These are phyloP conservation scores for Symmetrospora coprosmae DNA, from an alignment of 768 basidiomycete genomes.

Conservation along the genomic window DNA sequence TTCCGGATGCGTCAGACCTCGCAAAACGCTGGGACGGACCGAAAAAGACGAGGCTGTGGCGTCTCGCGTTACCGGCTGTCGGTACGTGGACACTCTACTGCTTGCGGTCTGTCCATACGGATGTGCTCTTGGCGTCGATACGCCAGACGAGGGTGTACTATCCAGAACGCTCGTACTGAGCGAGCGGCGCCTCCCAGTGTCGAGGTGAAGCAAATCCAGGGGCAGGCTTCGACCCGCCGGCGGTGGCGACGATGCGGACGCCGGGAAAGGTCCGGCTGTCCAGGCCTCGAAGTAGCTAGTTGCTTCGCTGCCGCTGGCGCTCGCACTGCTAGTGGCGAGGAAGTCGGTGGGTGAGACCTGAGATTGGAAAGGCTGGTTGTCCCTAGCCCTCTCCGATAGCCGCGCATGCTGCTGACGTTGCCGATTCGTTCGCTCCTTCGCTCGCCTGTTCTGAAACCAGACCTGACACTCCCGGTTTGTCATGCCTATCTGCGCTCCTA, in stretches of 20 bases:
- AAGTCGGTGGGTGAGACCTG: not conserved
- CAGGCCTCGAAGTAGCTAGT: too few relatives aligned
- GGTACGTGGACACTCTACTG: too few relatives aligned
- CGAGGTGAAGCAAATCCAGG: not conserved
- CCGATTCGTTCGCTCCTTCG: slow-evolving; percentile 10
- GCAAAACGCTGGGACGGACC: too few relatives aligned
- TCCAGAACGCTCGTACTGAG: slow-evolving; percentile 1
- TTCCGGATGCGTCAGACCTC: too few relatives aligned
- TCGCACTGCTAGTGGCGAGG: too few relatives aligned
- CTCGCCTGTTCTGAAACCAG: slow-evolving; percentile 25
- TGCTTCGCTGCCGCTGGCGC: too few relatives aligned
- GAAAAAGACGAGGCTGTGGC: too few relatives aligned
- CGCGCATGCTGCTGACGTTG: not conserved
- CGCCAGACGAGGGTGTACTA: not conserved
- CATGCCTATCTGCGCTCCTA: slow-evolving; percentile 16
- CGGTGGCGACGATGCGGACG: too few relatives aligned
- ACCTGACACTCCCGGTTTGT: slow-evolving; percentile 26
- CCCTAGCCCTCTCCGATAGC: not conserved
- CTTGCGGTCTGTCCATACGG: too few relatives aligned
- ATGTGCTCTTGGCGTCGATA: not conserved
- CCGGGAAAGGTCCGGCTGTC: too few relatives aligned
- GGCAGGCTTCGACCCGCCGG: too few relatives aligned
- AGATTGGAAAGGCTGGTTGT: not conserved
- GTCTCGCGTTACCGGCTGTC: too few relatives aligned
- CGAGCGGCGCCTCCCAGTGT: not conserved